Base-by-base conservation (phyloP, 169 alveolate species). In the Plasmodium adleri region DNA sequence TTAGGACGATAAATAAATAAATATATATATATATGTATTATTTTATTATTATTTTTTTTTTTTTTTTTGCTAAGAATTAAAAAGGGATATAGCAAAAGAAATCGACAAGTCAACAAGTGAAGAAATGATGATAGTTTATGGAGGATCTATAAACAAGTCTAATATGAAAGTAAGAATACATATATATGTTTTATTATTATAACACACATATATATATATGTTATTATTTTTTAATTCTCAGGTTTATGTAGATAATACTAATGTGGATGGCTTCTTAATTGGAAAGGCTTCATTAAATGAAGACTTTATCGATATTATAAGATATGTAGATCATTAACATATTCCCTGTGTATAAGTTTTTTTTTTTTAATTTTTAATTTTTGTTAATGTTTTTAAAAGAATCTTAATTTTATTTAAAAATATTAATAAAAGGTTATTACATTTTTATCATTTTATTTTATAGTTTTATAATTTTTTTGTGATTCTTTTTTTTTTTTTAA, bases 271-370 rank as follows among this genome's bases (percentile, higher is more conserved):
- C 7, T 78, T 78, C 45, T 70, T 78, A 13, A 78, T 78, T 17
- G 89, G 89, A 32, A 78, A 66, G 68, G 59, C 67, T 8, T 78
- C 89, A 15, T 56, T 78, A 20, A 71, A 64, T 43, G 89, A 78
- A 47, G 28, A 75, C 15, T 78, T 78, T 17, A 78, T 78, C 15
- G 89, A 78, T 49, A 78, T 78, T 6, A 52, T 78, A 78, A 78
- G 54, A 70, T 67, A 78, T 58, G 74, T 66, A 24, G 89, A 78
- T 70, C 49, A 59, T 12, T 56, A 39, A 6, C 47, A 56, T 56
- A 13, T 56, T 15, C 15, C 20, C 28, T 26, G 47, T 39, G 47
- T 5, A 39, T 39, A 39, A 39, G 5, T 0, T 32, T 39, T 52
- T 50, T 45, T 47, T 20, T 7, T 22, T 50, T 7, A 54, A 6